Conservation (phyloP, 83 land plant species). For the Larix sibirica region DNA sequence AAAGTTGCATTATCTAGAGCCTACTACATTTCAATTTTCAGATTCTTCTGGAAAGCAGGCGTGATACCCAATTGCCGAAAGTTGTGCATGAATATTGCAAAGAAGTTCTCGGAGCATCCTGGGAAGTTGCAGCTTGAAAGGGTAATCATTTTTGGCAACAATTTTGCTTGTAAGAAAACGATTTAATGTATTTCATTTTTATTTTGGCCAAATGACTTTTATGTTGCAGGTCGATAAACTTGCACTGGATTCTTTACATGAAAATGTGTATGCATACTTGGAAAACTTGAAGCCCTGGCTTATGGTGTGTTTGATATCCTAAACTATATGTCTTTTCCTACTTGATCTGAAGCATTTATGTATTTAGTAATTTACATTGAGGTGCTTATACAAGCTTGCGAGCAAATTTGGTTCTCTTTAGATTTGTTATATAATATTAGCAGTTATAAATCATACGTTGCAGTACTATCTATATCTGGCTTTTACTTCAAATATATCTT, state of each 20-base stretch:
- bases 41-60: conserved; percentile 92
- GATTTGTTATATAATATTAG: background rate
- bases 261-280: conserved; percentile 67
- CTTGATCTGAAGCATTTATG: background rate
- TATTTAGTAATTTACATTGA: background rate
- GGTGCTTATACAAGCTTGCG: background rate
- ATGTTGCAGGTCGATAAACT: conserved; percentile 83
- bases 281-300: conserved; percentile 94
- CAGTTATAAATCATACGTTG: background rate
- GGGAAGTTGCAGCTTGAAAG: conserved; percentile 89
- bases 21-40: conserved; percentile 53
- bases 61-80: conserved; percentile 86
- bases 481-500: background rate
- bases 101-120: conserved; percentile 95
- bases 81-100: conserved; percentile 72
- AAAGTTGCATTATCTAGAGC: conserved; percentile 74
- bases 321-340: background rate
- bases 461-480: background rate
- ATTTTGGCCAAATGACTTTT: background rate
- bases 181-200: background rate
- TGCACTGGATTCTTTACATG: conserved; percentile 78
- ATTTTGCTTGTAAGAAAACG: background rate
- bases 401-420: background rate
- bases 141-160: conserved; percentile 33
- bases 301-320: conserved; percentile 46